Percentiles rank a stretch among this genome's conserved stretches.
Conservation (phyloP, 192 early-diverging fungal genomes). For the Coemansia sp. region DNA sequence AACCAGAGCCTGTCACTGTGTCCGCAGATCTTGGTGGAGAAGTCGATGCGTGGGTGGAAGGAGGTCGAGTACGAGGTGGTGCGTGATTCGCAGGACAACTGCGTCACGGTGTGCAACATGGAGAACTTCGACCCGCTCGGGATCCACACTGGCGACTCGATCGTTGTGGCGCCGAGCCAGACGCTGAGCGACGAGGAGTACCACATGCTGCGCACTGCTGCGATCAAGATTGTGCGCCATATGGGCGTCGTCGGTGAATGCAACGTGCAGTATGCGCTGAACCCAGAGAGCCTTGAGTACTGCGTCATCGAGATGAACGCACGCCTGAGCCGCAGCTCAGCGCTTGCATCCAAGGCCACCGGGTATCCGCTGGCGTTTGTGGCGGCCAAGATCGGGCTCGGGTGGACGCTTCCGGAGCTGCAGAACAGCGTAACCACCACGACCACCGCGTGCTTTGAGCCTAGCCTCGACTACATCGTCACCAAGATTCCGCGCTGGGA, state of each 20-base stretch:
- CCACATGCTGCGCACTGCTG: constrained; percentile 91
- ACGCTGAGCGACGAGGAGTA: constrained; percentile 97
- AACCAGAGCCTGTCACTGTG: constrained; percentile 82
- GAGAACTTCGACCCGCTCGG: constrained; percentile 99
- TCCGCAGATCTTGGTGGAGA: constrained; percentile 94
- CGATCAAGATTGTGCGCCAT: constrained; percentile 94
- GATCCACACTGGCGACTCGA: constrained; percentile 98
- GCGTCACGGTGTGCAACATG: constrained; percentile 99
- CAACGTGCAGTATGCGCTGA: constrained; percentile 97
- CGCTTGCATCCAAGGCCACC: constrained; percentile 96
- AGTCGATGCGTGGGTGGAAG: constrained; percentile 99
- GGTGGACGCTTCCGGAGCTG: constrained; percentile 80
- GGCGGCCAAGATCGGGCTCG: constrained; percentile 96
- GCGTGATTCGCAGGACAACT: constrained; percentile 94
- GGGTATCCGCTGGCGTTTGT: constrained; percentile 98
- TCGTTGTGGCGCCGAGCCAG: constrained; percentile 95
- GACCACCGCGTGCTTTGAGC: constrained; percentile 97
- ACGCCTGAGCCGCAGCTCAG: constrained; percentile 80
- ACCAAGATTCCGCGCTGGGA: constrained; percentile 99
- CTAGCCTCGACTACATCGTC: constrained; percentile 92
- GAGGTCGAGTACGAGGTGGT: constrained; percentile 99
- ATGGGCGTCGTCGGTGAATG: constrained; percentile 98
- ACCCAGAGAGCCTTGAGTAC: constrained; percentile 86
- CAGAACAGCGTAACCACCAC: constrained; percentile 89
- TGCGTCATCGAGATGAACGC: constrained; percentile 98